phyloP scores from a whole-genome alignment of 495 filamentous ascomycete species.

The Trichocladium antarcticum region DNA sequence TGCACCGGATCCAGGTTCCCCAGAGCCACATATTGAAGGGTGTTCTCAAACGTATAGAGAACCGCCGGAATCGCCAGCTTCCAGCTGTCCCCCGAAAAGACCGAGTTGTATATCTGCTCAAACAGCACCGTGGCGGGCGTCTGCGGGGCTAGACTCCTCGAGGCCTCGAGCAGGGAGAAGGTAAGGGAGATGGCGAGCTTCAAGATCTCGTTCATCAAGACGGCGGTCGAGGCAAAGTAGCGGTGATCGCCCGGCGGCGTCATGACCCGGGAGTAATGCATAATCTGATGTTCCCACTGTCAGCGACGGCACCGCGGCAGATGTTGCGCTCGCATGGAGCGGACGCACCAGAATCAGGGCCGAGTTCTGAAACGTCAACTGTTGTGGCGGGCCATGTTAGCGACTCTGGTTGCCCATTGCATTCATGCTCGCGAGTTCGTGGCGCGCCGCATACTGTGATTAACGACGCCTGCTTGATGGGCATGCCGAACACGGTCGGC shows the following conservation, averaged over 20 bases:
- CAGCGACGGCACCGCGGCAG: slow-evolving; percentile 4
- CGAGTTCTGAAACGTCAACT: slow-evolving; percentile 76
- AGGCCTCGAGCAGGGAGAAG: slow-evolving; percentile 79
- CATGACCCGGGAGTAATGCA: slow-evolving; percentile 93
- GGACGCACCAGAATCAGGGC: slow-evolving; percentile 57
- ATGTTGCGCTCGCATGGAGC: neutral
- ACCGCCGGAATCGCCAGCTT: slow-evolving; percentile 84
- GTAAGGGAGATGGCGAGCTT: slow-evolving; percentile 80
- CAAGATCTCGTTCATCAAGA: slow-evolving; percentile 85
- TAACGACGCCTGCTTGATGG: slow-evolving; percentile 69
- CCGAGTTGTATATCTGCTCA: slow-evolving; percentile 61
- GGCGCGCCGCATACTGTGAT: slow-evolving; percentile 47
- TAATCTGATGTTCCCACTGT: slow-evolving; percentile 43
- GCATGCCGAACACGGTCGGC: slow-evolving; percentile 48
- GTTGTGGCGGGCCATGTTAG: slow-evolving; percentile 32
- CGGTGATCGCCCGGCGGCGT: slow-evolving; percentile 65
- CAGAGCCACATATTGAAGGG: slow-evolving; percentile 81
- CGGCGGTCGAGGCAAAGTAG: slow-evolving; percentile 88
- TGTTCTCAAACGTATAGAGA: slow-evolving; percentile 84
- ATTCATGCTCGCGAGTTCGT: slow-evolving; percentile 11
- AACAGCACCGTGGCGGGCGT: slow-evolving; percentile 71
- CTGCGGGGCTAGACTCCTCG: slow-evolving; percentile 57
- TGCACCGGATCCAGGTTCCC: slow-evolving; percentile 84
- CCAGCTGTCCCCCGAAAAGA: slow-evolving; percentile 93
- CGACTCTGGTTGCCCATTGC: slow-evolving; percentile 15